phyloP scores from a whole-genome alignment of 2,329 filamentous ascomycete species.

The Trichoderma sp. region DNA sequence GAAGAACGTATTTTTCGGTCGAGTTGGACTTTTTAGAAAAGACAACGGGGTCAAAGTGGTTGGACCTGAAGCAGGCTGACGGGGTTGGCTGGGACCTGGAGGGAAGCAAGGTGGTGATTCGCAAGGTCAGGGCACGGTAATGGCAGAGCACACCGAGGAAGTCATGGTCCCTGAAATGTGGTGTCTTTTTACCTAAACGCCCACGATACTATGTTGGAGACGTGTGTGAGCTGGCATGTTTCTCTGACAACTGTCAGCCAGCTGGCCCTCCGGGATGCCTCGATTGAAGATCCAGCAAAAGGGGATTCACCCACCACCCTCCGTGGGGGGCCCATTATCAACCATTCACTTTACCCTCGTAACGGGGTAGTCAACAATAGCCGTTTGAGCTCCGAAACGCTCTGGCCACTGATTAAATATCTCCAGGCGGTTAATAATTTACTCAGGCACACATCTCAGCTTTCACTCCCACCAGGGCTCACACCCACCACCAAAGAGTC shows the following conservation, averaged over 20 bases:
- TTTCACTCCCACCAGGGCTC: background rate
- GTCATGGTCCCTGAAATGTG: background rate
- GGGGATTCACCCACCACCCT: background rate
- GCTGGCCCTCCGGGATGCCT: background rate
- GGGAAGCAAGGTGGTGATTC: slow-evolving; percentile 73
- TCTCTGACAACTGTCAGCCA: background rate
- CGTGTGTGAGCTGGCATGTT: background rate
- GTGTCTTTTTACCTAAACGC: background rate
- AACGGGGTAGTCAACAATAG: background rate
- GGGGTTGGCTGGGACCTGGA: slow-evolving; percentile 85
- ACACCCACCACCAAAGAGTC: background rate
- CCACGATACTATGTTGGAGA: background rate
- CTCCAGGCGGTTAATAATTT: background rate
- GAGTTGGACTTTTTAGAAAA: slow-evolving; percentile 69
- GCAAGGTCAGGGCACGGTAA: slow-evolving; percentile 51
- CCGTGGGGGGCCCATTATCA: background rate
- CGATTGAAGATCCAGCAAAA: background rate
- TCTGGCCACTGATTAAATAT: background rate
- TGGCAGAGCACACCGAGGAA: background rate
- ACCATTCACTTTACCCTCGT: slow-evolving; percentile 13
- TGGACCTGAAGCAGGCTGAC: slow-evolving; percentile 64
- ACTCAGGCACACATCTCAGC: background rate
- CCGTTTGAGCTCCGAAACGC: background rate
- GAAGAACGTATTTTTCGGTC: slow-evolving; percentile 75
- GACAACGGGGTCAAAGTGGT: slow-evolving; percentile 70